phyloP scores from a whole-genome alignment of 2,329 filamentous ascomycete species.

The Chaetomium strumarium region DNA sequence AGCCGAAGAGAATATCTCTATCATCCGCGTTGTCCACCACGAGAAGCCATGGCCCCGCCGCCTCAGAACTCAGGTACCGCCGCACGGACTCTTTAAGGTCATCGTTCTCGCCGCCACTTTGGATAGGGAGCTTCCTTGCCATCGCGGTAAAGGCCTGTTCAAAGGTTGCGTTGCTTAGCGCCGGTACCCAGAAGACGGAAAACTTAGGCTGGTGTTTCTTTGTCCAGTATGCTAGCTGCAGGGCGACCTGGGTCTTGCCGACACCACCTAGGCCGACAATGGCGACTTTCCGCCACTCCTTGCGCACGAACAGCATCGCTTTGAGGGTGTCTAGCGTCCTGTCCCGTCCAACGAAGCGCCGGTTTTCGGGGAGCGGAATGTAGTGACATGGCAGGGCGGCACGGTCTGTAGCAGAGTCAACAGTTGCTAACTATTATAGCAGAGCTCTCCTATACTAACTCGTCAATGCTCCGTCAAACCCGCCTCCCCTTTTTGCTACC shows the following conservation, averaged over 20 bases:
- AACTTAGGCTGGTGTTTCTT: constrained; percentile 31
- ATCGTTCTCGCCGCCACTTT: constrained; percentile 43
- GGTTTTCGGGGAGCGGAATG: constrained; percentile 21
- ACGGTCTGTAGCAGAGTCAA: constrained; percentile 1
- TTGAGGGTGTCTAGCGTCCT: constrained; percentile 24
- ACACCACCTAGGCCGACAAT: constrained; percentile 35
- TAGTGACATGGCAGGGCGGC: constrained; percentile 10
- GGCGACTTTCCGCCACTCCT: constrained; percentile 25
- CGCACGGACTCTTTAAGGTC: constrained; percentile 58
- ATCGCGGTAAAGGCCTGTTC: constrained; percentile 35
- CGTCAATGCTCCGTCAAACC: no score
- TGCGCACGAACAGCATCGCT: constrained; percentile 23
- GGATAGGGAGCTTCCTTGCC: constrained; percentile 28
- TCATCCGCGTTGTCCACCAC: constrained; percentile 41
- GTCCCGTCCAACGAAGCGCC: constrained; percentile 26
- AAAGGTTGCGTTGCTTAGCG: constrained; percentile 33
- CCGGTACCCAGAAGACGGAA: constrained; percentile 41
- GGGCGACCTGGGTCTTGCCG: constrained; percentile 37
- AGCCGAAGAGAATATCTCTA: constrained; percentile 23
- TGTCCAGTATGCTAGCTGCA: constrained; percentile 36
- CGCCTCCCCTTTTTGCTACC: no score
- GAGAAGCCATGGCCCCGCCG: constrained; percentile 33
- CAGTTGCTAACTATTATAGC: not conserved
- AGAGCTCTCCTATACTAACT: no score
- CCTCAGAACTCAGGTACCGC: constrained; percentile 25